These are phyloP conservation scores for Suhomyces anneliseae DNA, from an alignment of 1,139 yeast genomes.

Conservation along the genomic window DNA sequence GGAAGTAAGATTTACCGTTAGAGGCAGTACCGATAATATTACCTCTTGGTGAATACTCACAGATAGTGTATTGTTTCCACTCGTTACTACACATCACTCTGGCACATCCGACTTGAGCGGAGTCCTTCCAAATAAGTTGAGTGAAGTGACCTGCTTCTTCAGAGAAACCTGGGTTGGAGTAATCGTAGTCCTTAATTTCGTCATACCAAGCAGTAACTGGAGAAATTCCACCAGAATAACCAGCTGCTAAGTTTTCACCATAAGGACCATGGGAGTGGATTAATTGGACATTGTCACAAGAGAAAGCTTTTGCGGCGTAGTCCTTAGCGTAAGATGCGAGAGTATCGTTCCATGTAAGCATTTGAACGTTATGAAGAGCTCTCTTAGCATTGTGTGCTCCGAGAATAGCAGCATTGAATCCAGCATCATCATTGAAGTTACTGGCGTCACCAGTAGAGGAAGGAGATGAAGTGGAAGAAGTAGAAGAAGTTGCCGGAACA, in stretches of 20 bases:
- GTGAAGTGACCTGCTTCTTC: constrained; percentile 64
- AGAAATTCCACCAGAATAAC: constrained; percentile 44
- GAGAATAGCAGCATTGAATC: constrained; percentile 31
- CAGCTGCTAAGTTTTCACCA: constrained; percentile 64
- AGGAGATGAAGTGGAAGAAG: constrained; percentile 9
- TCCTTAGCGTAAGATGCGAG: constrained; percentile 49
- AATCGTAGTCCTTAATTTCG: constrained; percentile 56
- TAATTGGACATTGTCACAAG: constrained; percentile 54
- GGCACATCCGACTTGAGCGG: constrained; percentile 63
- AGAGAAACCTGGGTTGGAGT: constrained; percentile 42
- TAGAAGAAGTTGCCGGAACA: constrained; percentile 10
- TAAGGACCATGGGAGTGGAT: constrained; percentile 52
- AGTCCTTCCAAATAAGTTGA: constrained; percentile 64
- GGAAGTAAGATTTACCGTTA: constrained; percentile 45
- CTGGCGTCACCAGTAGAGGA: constrained; percentile 9
- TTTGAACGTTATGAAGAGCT: constrained; percentile 51
- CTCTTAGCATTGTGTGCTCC: constrained; percentile 53
- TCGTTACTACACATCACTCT: constrained; percentile 48
- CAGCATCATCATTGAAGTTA: constrained; percentile 10
- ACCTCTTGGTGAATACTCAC: constrained; percentile 67
- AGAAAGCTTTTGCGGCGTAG: constrained; percentile 43
- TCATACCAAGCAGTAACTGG: constrained; percentile 69
- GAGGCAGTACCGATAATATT: constrained; percentile 46
- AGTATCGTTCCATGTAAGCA: constrained; percentile 48
- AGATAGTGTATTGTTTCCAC: constrained; percentile 62